Conservation (phyloP, 768 basidiomycete species). For the Psilocybe cubensis region DNA sequence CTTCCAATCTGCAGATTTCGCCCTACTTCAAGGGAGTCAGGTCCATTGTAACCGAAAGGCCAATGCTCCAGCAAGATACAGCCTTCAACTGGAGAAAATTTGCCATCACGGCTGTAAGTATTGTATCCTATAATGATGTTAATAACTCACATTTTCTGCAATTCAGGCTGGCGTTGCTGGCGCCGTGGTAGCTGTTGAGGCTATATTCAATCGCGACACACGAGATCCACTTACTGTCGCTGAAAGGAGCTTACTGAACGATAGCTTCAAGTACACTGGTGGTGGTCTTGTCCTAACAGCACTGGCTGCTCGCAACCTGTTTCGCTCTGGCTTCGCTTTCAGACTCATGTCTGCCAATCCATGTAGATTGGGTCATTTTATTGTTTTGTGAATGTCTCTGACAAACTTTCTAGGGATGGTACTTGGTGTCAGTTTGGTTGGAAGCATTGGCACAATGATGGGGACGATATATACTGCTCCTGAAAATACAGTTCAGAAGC, state of each 20-base stretch:
- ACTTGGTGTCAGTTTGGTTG: conserved; percentile 78
- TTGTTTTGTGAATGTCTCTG: not conserved
- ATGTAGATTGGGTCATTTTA: conserved; percentile 45
- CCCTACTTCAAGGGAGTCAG: conserved; percentile 33
- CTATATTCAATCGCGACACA: conserved; percentile 78
- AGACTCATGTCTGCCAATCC: conserved; percentile 85
- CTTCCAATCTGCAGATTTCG: not conserved
- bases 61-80: conserved; percentile 32
- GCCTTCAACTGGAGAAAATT: conserved; percentile 38
- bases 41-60: conserved; percentile 50
- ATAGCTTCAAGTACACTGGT: conserved; percentile 84
- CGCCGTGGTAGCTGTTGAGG: conserved; percentile 63
- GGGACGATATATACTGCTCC: conserved; percentile 80
- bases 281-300: conserved; percentile 80
- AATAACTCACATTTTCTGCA: conserved; percentile 27
- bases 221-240: conserved; percentile 62
- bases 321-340: conserved; percentile 67
- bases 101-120: conserved; percentile 32
- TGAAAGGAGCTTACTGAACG: conserved; percentile 74
- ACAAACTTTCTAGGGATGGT: conserved; percentile 67
- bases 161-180: conserved; percentile 73
- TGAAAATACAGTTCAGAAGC: conserved; percentile 76
- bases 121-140: conserved; percentile 30
- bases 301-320: conserved; percentile 77
- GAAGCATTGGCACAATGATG: conserved; percentile 86